Percentiles rank a stretch among this genome's conserved stretches.
These are phyloP conservation scores for Boletus eberwhitei DNA, from an alignment of 768 basidiomycete genomes.

Conservation along the genomic window DNA sequence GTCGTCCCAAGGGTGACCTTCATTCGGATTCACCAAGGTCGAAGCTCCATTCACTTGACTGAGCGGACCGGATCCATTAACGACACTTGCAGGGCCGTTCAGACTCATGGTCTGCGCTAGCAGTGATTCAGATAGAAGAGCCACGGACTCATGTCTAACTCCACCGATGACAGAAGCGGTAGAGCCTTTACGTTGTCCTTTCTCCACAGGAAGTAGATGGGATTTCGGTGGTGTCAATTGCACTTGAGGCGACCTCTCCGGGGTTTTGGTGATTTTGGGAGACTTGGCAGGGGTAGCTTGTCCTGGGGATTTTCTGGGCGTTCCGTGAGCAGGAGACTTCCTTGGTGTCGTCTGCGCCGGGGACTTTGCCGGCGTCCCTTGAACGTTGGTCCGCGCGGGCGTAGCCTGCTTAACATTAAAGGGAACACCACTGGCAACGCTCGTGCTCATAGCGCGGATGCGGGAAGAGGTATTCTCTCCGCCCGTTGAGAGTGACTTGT, in stretches of 20 bases:
- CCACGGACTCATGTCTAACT: conserved; percentile 14
- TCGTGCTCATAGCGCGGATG: conserved; percentile 17
- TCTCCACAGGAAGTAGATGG: conserved; percentile 15
- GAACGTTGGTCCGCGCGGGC: conserved; percentile 10
- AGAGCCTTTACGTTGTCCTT: conserved; percentile 20
- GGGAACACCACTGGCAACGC: conserved; percentile 1
- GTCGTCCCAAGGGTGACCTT: conserved; percentile 27
- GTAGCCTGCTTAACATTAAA: conserved; percentile 13
- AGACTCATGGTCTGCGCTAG: conserved; percentile 6
- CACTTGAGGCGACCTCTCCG: conserved; percentile 17
- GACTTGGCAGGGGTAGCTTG: conserved; percentile 24
- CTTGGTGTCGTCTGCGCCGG: conserved; percentile 18
- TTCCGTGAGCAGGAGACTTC: conserved; percentile 14
- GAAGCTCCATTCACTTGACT: conserved; percentile 25
- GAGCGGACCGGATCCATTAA: conserved; percentile 15
- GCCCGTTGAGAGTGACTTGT: conserved; percentile 26
- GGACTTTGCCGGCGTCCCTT: conserved; percentile 16
- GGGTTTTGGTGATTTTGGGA: conserved; percentile 19
- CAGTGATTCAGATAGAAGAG: conserved; percentile 18
- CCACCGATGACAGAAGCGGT: conserved; percentile 16
- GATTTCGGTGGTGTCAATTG: conserved; percentile 22
- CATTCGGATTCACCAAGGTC: conserved; percentile 19
- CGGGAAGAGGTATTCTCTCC: conserved; percentile 12
- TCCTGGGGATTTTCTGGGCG: conserved; percentile 21
- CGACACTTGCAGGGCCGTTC: conserved; percentile 19